Conservation (phyloP, 1,284 basidiomycete genomes). For the Rhodofomes roseus region DNA sequence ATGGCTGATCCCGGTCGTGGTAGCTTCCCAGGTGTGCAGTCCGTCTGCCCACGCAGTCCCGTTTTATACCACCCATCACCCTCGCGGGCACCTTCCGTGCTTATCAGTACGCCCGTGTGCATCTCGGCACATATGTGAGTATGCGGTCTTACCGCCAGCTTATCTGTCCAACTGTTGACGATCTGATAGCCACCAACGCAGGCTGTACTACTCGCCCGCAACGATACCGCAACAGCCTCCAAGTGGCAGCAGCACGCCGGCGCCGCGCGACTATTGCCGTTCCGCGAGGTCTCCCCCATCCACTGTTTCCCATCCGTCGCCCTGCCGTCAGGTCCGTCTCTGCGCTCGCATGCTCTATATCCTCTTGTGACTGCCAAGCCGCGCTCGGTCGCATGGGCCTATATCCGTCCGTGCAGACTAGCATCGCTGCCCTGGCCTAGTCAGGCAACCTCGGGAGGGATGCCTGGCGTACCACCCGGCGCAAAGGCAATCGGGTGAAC, state of each 20-base stretch:
- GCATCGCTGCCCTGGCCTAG: not conserved
- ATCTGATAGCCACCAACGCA: not conserved
- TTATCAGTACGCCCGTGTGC: not conserved
- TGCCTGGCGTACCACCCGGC: not conserved
- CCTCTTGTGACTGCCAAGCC: slow-evolving; percentile 2
- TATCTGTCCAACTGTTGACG: not conserved
- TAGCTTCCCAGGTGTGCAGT: not conserved
- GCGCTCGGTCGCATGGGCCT: not conserved
- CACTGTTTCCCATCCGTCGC: not conserved
- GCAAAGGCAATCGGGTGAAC: not conserved
- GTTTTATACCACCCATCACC: not conserved
- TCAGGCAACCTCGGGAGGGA: not conserved
- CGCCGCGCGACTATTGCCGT: not conserved
- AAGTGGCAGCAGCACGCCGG: not conserved
- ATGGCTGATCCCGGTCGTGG: not conserved
- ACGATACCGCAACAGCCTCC: not conserved
- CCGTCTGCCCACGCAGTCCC: not conserved
- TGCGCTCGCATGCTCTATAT: slow-evolving; percentile 1
- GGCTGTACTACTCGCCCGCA: not conserved
- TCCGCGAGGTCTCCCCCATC: not conserved
- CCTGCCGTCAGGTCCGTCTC: not conserved
- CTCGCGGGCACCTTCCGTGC: not conserved
- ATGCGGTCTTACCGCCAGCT: not conserved
- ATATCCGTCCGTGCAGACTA: not conserved
- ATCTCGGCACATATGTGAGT: not conserved